Evolutionary conservation across 163 green algal genomes (phyloP), one percentile per base, ranked within the genome.

Genomic region (Scenedesmus sp.): DNA sequence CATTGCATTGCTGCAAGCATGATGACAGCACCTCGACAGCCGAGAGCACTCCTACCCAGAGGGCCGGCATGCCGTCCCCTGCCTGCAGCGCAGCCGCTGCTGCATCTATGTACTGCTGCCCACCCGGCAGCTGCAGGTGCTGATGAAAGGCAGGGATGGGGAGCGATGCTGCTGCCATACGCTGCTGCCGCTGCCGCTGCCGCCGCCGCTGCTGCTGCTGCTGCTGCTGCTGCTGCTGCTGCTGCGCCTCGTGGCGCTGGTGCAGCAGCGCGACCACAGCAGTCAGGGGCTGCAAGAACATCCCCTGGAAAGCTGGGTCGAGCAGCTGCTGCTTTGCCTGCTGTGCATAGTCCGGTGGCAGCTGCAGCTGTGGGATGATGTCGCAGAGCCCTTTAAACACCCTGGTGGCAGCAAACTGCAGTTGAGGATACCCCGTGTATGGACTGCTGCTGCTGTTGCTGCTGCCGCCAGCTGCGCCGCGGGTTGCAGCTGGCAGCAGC

Each of bases 401-500:
- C 26, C 26, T 26, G 26, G 26, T 26, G 26, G 26, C 26, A 26
- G 26, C 26, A 26, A 26, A 26, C 26, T 26, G 26, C 26, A 26
- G 26, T 26, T 26, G 26, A 26, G 26, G 26, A 26, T 26, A 26
- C 26, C 26, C 26, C 26, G 7, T 1, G 79, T 54, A 67, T 52
- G 52, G 64, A 52, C 56, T 85, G 81, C 56, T 85, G 67, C 67
- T 59, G 20, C 86, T 84, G 86, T 23, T 26, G 62, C 57, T 62
- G 76, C 7, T 8, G 66, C 60, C 64, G 70, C n/a, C 15, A 55
- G 55, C 60, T 59, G 56, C 77, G 54, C 52, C 77, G 74, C 59
- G 87, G 52, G 34, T 77, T 54, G 64, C 8, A 34, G 74, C 87
- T 87, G 55, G 59, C 67, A 10, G 54, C 26, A 26, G 26, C 26